Conservation (phyloP, 2,329 filamentous ascomycete species). For the Orbilia oligospora region DNA sequence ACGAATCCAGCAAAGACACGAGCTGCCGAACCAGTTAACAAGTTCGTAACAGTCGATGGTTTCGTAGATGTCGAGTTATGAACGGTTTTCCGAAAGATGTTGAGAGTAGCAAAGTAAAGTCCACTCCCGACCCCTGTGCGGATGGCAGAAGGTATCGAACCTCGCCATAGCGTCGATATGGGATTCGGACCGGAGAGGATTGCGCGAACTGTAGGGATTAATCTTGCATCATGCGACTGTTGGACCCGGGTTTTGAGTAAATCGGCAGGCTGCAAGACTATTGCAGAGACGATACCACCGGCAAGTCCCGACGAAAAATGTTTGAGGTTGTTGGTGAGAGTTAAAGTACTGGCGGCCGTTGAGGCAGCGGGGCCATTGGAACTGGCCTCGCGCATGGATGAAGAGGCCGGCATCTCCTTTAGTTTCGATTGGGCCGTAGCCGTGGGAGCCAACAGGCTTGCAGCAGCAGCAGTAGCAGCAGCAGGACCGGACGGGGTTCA, state of each 20-base stretch:
- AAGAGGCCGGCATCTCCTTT: slow-evolving; percentile 33
- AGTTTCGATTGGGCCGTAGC: not conserved
- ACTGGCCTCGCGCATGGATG: slow-evolving; percentile 39
- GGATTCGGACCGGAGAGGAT: slow-evolving; percentile 78
- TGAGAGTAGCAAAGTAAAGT: slow-evolving; percentile 92
- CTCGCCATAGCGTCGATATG: slow-evolving; percentile 86
- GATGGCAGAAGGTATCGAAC: slow-evolving; percentile 90
- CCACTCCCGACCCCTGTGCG: slow-evolving; percentile 93
- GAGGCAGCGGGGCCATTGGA: slow-evolving; percentile 40
- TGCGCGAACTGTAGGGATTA: slow-evolving; percentile 77
- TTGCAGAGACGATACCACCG: slow-evolving; percentile 88
- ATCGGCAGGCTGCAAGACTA: slow-evolving; percentile 93
- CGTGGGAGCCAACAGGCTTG: slow-evolving; percentile 14
- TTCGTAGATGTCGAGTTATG: slow-evolving; percentile 62
- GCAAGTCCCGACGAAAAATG: slow-evolving; percentile 91
- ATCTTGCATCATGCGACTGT: slow-evolving; percentile 76
- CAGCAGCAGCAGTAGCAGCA: too few relatives aligned
- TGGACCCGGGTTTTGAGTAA: slow-evolving; percentile 97
- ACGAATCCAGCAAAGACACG: slow-evolving; percentile 88
- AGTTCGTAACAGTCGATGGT: slow-evolving; percentile 85
- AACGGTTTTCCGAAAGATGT: slow-evolving; percentile 81
- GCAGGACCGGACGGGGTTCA: not conserved
- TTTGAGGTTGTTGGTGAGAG: slow-evolving; percentile 58
- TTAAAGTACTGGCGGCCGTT: slow-evolving; percentile 23
- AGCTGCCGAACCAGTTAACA: slow-evolving; percentile 85